phyloP scores from a whole-genome alignment of 1,284 basidiomycete species.

The Neolentinus lepideus region DNA sequence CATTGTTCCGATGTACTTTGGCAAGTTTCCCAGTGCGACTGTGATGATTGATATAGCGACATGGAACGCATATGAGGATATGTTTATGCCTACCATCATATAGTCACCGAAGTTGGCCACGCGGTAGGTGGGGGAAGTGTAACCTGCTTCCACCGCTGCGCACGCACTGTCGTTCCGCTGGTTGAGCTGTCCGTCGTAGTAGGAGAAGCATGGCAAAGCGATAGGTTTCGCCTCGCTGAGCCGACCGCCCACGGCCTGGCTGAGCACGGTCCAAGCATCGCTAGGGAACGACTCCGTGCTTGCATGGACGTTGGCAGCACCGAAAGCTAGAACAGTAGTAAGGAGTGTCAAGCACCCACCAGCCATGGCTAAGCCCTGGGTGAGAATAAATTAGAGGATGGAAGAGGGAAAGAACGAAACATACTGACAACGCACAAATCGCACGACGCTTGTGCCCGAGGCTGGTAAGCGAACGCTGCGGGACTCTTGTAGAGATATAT shows the following conservation, averaged over 20 bases:
- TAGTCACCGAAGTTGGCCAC: neutral
- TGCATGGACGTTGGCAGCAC: neutral
- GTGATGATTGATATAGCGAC: neutral
- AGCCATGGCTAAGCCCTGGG: neutral
- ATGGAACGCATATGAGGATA: neutral
- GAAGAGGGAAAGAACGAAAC: neutral
- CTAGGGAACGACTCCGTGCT: neutral
- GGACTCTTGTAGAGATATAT: neutral
- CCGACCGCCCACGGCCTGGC: neutral
- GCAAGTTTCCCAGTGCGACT: slow-evolving; percentile 28
- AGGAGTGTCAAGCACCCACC: neutral
- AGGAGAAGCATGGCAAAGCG: neutral
- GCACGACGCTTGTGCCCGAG: neutral
- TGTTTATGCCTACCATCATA: neutral
- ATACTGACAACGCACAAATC: neutral
- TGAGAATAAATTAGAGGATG: neutral
- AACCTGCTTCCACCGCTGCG: neutral
- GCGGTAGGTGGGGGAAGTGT: neutral
- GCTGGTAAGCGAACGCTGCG: neutral
- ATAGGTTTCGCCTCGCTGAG: neutral
- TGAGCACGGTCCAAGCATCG: neutral
- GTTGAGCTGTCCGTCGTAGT: neutral
- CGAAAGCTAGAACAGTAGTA: neutral
- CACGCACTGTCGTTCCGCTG: neutral
- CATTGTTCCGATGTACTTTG: slow-evolving; percentile 28